Base-by-base conservation (phyloP, 2,329 filamentous ascomycete genomes). In the Rutstroemia sp. region DNA sequence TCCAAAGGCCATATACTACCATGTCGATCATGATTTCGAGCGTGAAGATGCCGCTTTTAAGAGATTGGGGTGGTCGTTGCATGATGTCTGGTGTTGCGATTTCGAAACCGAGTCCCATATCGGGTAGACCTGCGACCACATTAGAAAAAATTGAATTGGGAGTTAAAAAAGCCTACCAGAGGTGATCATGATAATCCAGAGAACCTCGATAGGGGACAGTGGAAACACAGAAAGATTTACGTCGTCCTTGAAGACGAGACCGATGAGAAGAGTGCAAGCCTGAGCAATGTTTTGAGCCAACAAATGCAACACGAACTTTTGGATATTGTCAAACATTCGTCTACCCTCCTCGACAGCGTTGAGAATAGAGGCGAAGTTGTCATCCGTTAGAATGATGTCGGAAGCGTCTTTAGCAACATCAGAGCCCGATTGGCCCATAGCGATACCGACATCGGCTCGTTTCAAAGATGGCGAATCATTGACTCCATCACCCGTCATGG, bases 131-230 rank as follows among this genome's bases (percentile, higher is more conserved):
- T 56, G 39, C 30, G 14, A 25, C 27, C 9, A 2, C 3, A 12
- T 23, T 14, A 53, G 12, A 27, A 27, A 27, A 8, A 5, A 27
- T 27, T 27, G 25, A 27, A 27, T 27, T 27, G 7, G 25, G 25
- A 27, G 25, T 27, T 4, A 5, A 5, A 27, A 7, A 8, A 27
- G 25, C 45, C 19, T 54, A 1, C 86, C 88, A 42, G 88, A 92
- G 0, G 91, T 96, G 55, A 94, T 81, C 87, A 95, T 92, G 72
- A 95, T 95, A 70, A 96, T 90, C 90, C 90, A 96, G 58, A 96
- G 80, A 61, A 95, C 92, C 65, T 95, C 86, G 10, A 95, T 83
- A 0, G 91, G 90, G 0, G 88, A 84, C 46, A 95, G 81, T 4
- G 90, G 91, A 71, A 95, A 95, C 9, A 95, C 90, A 0, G 90